Base-by-base conservation (phyloP, 345 rosid genomes). In the Trapa incisa region DNA sequence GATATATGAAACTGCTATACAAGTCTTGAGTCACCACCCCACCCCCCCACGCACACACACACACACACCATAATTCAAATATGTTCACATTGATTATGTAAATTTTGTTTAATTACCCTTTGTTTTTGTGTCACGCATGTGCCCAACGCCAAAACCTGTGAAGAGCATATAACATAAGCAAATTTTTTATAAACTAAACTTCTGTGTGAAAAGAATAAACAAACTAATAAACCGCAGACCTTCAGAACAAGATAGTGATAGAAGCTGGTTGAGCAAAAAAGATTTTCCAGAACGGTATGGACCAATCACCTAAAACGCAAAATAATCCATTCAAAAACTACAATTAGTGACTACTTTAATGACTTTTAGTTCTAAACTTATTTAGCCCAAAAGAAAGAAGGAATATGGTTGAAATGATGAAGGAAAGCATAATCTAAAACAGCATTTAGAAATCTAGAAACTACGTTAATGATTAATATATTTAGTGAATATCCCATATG, bases 281-380 rank as follows among this genome's bases (percentile, higher is more conserved):
- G 99, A 95, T 77, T 95, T 95, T 70, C 99, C 99, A 11, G 99
- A 95, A 67, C 99, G 96, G 68, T 95, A 91, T 50, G 99, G 99
- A 67, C 99, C 99, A 77, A 95, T 95, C 41, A 91, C 97, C 99
- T 95, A 83, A 77, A 73, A 68, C 73, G 29, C 70, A 68, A 53
- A 80, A 80, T 66, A 62, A 29, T 33, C 11, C 2, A 58, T 32
- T 35, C 7, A 33, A 45, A 47, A 29, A n/a, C 50, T 65, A 14
- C 7, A 22, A 45, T 14, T 9, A 43, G 14, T 33, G 47, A 22
- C 47, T 52, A 43, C 15, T 11, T 11, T 32, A 35, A 65, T 9
- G 32, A 45, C 35, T 32, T 3, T 65, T 32, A 32, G 56, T 35
- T 50, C 22, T 17, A 47, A 37, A 22, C 29, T 22, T 22, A 22